Conservation (phyloP, 257 asterid species). For the Solanum virginianum region DNA sequence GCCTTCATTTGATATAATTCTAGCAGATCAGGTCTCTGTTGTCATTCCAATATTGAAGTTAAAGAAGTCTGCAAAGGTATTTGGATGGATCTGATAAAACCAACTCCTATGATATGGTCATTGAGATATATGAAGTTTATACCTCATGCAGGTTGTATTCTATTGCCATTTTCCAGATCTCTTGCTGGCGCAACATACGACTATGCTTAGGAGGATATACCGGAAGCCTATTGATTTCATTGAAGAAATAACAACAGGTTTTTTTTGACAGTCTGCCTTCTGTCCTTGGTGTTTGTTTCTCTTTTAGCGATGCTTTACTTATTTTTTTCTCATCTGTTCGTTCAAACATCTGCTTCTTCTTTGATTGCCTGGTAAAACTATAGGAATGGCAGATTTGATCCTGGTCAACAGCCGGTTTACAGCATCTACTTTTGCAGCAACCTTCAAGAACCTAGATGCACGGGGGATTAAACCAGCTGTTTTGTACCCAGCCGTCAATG, state of each 20-base stretch:
- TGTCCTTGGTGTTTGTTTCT: neutral
- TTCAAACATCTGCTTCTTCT: neutral
- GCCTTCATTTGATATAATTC: constrained; percentile 67
- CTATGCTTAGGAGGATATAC: constrained; percentile 68
- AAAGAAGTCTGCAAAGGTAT: constrained; percentile 76
- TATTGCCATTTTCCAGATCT: constrained; percentile 98
- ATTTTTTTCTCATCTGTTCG: neutral
- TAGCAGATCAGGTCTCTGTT: constrained; percentile 81
- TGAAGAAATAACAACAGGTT: constrained; percentile 93
- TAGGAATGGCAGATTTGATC: constrained; percentile 90
- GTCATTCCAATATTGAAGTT: constrained; percentile 68
- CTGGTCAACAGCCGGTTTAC: constrained; percentile 94
- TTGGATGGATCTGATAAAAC: neutral
- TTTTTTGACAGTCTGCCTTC: neutral
- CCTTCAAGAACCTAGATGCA: constrained; percentile 60
- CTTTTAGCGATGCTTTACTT: neutral
- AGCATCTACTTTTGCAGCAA: constrained; percentile 82
- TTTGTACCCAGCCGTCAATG: constrained; percentile 88
- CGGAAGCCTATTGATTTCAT: constrained; percentile 73
- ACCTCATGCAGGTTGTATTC: constrained; percentile 56
- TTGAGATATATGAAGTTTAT: neutral
- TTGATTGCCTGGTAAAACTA: constrained; percentile 3
- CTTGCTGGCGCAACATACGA: constrained; percentile 75
- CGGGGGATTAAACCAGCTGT: constrained; percentile 78
- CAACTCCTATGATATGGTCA: neutral